Conservation (phyloP, 2,329 filamentous ascomycete genomes). For the Colletotrichum australisinense region DNA sequence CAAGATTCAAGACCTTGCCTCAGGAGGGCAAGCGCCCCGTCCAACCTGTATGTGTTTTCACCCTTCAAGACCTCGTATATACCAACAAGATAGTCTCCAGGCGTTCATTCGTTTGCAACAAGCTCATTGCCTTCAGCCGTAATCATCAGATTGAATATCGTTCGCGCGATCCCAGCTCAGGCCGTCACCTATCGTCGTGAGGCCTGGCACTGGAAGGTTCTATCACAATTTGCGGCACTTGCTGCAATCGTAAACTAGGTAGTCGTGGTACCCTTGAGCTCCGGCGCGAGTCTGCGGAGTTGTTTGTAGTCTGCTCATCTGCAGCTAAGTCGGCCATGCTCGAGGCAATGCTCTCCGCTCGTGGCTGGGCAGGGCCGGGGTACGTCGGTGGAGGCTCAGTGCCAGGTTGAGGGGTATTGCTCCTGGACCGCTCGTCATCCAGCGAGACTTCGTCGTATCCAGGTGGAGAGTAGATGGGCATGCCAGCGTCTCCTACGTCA, state of each 20-base stretch:
- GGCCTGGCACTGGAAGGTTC: slow-evolving; percentile 58
- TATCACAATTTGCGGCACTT: slow-evolving; percentile 68
- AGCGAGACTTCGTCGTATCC: slow-evolving; percentile 65
- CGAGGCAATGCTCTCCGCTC: slow-evolving; percentile 34
- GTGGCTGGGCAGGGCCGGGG: slow-evolving; percentile 49
- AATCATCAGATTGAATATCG: slow-evolving; percentile 5
- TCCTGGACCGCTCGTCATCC: slow-evolving; percentile 51
- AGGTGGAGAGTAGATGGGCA: slow-evolving; percentile 59
- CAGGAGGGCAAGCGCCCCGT: not conserved
- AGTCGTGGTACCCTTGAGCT: slow-evolving; percentile 57
- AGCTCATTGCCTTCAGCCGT: slow-evolving; percentile 25
- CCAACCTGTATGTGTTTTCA: slow-evolving; percentile 15
- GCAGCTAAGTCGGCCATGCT: slow-evolving; percentile 36
- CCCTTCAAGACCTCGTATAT: slow-evolving; percentile 11
- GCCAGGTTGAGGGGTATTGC: slow-evolving; percentile 51
- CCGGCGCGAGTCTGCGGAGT: slow-evolving; percentile 37
- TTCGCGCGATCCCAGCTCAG: not conserved
- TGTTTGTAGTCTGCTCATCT: slow-evolving; percentile 31
- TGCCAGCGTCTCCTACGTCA: slow-evolving; percentile 58
- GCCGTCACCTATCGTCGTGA: slow-evolving; percentile 27
- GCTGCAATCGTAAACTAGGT: slow-evolving; percentile 61
- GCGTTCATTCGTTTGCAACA: not conserved
- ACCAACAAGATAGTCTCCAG: slow-evolving; percentile 18
- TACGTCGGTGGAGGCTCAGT: slow-evolving; percentile 65
- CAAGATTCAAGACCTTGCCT: not conserved